Evolutionary conservation across 768 basidiomycete genomes (phyloP).

Genomic region (Xerocomellus amylosporus): DNA sequence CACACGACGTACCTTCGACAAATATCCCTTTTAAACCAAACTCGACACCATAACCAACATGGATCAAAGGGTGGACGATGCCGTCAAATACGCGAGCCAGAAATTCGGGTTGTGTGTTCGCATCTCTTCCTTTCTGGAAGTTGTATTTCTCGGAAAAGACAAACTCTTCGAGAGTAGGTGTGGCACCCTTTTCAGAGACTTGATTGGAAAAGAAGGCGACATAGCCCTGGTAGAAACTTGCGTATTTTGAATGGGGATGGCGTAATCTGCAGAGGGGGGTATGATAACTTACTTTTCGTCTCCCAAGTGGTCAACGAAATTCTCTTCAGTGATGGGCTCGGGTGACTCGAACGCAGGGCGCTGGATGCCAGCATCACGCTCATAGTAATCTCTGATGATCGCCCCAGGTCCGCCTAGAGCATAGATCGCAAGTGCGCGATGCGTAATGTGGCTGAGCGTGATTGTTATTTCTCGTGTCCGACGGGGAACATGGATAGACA

Average conservation of each 20-base stretch:
- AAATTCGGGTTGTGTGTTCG: conserved; percentile 45
- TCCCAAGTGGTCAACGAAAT: conserved; percentile 23
- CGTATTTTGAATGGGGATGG: too few relatives aligned
- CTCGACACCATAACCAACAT: conserved; percentile 59
- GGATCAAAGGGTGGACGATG: conserved; percentile 61
- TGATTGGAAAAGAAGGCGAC: conserved; percentile 23
- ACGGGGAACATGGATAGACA: not conserved
- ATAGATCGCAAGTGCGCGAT: conserved; percentile 31
- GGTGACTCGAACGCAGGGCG: conserved; percentile 26
- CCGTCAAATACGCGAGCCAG: conserved; percentile 47
- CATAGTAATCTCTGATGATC: conserved; percentile 27
- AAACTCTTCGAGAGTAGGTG: conserved; percentile 25
- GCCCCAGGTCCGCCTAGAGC: conserved; percentile 25
- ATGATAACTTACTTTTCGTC: conserved; percentile 33
- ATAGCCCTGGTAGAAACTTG: conserved; percentile 30
- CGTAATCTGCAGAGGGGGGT: too few relatives aligned
- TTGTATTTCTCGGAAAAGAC: conserved; percentile 32
- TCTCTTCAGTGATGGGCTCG: conserved; percentile 20
- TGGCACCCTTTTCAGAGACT: conserved; percentile 17
- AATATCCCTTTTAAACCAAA: conserved; percentile 61
- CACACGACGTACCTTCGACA: conserved; percentile 48
- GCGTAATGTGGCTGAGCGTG: conserved; percentile 26
- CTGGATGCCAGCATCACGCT: conserved; percentile 19
- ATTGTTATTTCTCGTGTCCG: not conserved
- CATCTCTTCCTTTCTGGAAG: conserved; percentile 13